Evolutionary conservation across 257 asterid species (phyloP), one percentile per base, ranked within the genome.

Genomic region (Solanum chiquidenum): DNA sequence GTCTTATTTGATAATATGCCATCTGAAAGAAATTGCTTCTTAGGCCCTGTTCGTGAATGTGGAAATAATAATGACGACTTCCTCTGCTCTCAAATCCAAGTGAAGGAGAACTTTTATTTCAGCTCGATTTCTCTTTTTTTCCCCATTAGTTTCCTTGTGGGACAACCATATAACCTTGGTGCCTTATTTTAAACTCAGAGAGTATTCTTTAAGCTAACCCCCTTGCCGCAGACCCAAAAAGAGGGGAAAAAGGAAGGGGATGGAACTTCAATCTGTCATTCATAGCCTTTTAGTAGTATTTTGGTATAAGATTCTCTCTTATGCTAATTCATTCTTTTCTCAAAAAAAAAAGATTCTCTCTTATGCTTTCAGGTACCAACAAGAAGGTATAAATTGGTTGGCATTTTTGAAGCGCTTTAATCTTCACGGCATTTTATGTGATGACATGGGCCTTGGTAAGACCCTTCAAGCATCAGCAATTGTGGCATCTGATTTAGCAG

Each of bases 371-470:
- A 97, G 99, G 98, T 97, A 97, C 92, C 99, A 97, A 89, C 99
- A 97, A 90, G 99, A 97, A 96, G 99, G 99, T 87, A 94, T 97
- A 90, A 97, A 97, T 92, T 97, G 99, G 99, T 91, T 97, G 83
- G 96, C 98, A 80, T 97, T 97, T 93, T 91, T 97, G 87, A 97
- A 93, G 90, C 94, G 99, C 84, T 97, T 97, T 91, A 96, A 93
- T 88, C 99, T 97, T 91, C 99, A 97, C 60, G 99, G 99, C 86
- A 95, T 97, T 85, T 93, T 97, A 91, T 96, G 99, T 89, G 99
- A 97, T 92, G 99, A 97, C 91, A 97, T 97, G 99, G 99, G 99
- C 86, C 97, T 97, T 83, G 99, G 99, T 84, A 97, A 97, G 92
- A 97, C 99, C 88, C 99, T 97, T 90, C 99, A 97, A 89, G 93